These are phyloP conservation scores for Pythium aquatile DNA, from an alignment of 352 stramenopile species.

Conservation along the genomic window DNA sequence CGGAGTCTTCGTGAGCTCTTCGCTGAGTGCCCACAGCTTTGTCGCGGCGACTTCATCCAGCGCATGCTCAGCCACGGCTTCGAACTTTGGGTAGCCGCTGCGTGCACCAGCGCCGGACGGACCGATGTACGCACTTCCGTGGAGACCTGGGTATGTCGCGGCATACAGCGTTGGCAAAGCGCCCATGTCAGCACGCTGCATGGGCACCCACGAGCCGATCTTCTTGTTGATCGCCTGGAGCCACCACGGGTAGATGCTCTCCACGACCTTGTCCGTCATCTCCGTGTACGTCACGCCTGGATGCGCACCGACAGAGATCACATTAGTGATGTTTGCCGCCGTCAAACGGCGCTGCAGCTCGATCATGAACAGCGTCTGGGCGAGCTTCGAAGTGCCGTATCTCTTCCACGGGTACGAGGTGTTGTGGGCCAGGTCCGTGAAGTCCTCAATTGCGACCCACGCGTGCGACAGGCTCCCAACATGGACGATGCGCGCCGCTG, in stretches of 20 bases:
- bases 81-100: constrained; percentile 20
- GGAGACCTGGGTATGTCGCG: constrained; percentile 18
- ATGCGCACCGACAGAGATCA: constrained; percentile 32
- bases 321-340: constrained; percentile 25
- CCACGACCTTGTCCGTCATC: constrained; percentile 26
- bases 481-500: constrained; percentile 37
- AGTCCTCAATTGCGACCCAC: constrained; percentile 18
- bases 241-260: constrained; percentile 24
- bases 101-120: constrained; percentile 6
- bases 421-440: constrained; percentile 29
- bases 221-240: constrained; percentile 17
- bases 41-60: constrained; percentile 8
- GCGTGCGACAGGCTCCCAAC: constrained; percentile 40
- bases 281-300: constrained; percentile 20
- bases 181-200: constrained; percentile 15
- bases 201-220: constrained; percentile 10
- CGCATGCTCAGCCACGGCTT: constrained; percentile 16
- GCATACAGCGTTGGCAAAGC: constrained; percentile 22
- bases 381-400: constrained; percentile 33
- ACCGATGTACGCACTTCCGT: constrained; percentile 19
- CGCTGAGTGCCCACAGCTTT: constrained; percentile 24
- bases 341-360: constrained; percentile 43
- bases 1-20: constrained; percentile 17
- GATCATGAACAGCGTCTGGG: constrained; percentile 29
- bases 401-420: constrained; percentile 25